These are phyloP conservation scores for Cudoniella acicularis DNA, from an alignment of 495 filamentous ascomycete genomes.

Conservation along the genomic window DNA sequence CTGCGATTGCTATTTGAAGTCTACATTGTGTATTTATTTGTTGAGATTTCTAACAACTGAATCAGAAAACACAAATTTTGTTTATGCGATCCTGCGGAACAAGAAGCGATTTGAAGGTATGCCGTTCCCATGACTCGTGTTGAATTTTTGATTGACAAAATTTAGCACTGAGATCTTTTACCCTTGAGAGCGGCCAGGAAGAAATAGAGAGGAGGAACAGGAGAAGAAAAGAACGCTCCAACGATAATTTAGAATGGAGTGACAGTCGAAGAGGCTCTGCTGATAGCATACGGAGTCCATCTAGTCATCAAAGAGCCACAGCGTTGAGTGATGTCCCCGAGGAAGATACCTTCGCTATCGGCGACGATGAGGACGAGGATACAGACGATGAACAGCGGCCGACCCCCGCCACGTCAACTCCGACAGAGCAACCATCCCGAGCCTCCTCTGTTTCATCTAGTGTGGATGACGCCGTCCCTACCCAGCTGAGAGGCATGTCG, in stretches of 20 bases:
- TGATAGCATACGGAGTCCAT: constrained; percentile 68
- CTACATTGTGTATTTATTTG: too few relatives aligned
- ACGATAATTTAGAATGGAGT: constrained; percentile 37
- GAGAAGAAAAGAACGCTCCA: constrained; percentile 63
- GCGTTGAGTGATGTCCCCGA: constrained; percentile 77
- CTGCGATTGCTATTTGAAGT: too few relatives aligned
- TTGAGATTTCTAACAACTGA: constrained; percentile 24
- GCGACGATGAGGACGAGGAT: constrained; percentile 72
- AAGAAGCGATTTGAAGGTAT: constrained; percentile 70
- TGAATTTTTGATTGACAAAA: background rate
- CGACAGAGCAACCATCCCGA: constrained; percentile 66
- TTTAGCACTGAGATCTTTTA: constrained; percentile 76
- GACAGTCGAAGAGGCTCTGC: constrained; percentile 56
- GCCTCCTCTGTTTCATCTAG: constrained; percentile 69
- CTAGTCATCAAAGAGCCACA: constrained; percentile 51
- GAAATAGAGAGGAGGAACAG: constrained; percentile 82
- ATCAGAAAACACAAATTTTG: constrained; percentile 75
- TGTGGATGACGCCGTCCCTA: constrained; percentile 77
- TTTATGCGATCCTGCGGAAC: constrained; percentile 76
- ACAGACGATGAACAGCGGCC: constrained; percentile 61
- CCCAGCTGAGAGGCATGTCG: constrained; percentile 92
- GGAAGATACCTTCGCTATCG: constrained; percentile 87
- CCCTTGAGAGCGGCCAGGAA: constrained; percentile 90
- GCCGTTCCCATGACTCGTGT: background rate
- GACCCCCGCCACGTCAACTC: constrained; percentile 64